A percentile compares a stretch with the other conserved stretches of the same genome.
Evolutionary conservation across 306 rosid genomes (phyloP).

Genomic region (peach (Prunus persica)): Prunus_persica_NCBIv2 NC_034011.1:18087001-18087500

Average conservation of each 20-base stretch:
- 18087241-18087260: not conserved
- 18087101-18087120: not conserved
- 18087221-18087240: not conserved
- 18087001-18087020: constrained; percentile 91
- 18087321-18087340: not conserved
- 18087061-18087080: constrained; percentile 38
- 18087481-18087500: too few relatives aligned
- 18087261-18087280: not conserved
- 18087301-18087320: not conserved
- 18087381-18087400: not conserved
- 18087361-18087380: not conserved
- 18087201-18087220: not conserved
- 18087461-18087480: not conserved
- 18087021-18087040: constrained; percentile 88
- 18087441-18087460: not conserved
- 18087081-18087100: not conserved
- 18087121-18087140: not conserved
- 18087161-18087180: not conserved
- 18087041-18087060: constrained; percentile 87
- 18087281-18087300: not conserved
- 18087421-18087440: not conserved
- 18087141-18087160: not conserved
- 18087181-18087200: not conserved
- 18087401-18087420: not conserved
- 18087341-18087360: not conserved